phyloP scores from a whole-genome alignment of 176 grass and related monocot genomes.

The Ensete glaucum region DNA sequence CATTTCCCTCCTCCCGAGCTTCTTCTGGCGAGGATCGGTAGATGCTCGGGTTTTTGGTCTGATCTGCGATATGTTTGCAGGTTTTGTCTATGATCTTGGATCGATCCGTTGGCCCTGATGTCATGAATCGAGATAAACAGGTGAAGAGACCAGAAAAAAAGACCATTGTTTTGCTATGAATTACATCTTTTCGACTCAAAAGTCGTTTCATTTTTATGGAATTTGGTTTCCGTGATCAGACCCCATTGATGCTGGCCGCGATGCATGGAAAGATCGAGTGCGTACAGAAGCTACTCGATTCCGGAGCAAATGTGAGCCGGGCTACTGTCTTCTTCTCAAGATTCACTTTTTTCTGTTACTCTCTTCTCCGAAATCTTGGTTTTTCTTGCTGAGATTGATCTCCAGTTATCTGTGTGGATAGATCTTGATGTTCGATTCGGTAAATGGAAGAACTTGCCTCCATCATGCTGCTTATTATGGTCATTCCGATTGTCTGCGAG shows the following conservation, averaged over 20 bases:
- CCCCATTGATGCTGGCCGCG: slow-evolving; percentile 91
- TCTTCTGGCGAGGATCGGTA: background rate
- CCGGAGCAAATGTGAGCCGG: slow-evolving; percentile 81
- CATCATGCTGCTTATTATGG: slow-evolving; percentile 92
- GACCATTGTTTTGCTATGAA: no score
- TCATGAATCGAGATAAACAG: slow-evolving; percentile 46
- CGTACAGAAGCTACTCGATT: slow-evolving; percentile 66
- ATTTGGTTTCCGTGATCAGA: slow-evolving; percentile 36
- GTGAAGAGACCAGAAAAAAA: background rate
- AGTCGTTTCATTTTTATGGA: background rate
- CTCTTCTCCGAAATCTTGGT: background rate
- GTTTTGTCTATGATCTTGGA: slow-evolving; percentile 31
- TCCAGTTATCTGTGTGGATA: slow-evolving; percentile 15
- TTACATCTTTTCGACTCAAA: background rate
- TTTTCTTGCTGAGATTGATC: slow-evolving; percentile 8
- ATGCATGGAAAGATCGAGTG: slow-evolving; percentile 94
- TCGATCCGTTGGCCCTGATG: slow-evolving; percentile 31
- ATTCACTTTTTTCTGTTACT: background rate
- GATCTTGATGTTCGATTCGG: slow-evolving; percentile 99
- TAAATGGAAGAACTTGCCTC: slow-evolving; percentile 89
- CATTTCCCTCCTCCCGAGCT: background rate
- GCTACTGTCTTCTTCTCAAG: background rate
- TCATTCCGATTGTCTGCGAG: slow-evolving; percentile 74
- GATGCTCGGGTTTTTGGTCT: background rate
- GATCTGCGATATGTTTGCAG: background rate